Base-by-base conservation (phyloP, 768 basidiomycete genomes). In the Tylopilus felleus region DNA sequence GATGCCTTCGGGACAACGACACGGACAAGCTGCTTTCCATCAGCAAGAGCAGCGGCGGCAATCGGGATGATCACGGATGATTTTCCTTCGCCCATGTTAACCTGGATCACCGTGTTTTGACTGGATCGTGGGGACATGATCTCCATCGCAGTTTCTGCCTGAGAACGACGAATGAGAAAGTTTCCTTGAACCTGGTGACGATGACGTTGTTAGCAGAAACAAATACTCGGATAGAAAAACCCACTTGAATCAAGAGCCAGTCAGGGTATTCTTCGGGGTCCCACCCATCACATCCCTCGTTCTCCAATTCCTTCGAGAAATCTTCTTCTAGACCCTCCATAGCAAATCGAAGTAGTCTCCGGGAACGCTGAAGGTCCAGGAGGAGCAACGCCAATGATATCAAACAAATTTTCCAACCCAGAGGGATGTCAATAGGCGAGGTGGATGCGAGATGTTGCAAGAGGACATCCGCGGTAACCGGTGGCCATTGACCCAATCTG, bases 91-190 rank as follows among this genome's bases (percentile, higher is more conserved):
- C 33, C 33, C 33, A 33, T 33, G 14, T 33, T 33, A 14, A 33
- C 33, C 38, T 80, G 81, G 17, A 77, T 64, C 2, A 70, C 61
- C 0, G 73, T 72, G 43, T 75, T 82, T 8, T 57, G 8, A 1
- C 54, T 47, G 0, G 64, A 70, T 1, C 36, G 51, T 0, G 81
- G 77, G 1, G 60, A 36, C 16, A 79, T 73, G 80, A 82, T 80
- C 49, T 79, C 71, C 8, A 59, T 54, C 1, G 79, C 74, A 17
- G 33, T 14, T 5, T 1, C 7, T 9, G 33, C 33, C 14, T 33
- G 33, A 33, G 12, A 13, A 33, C 13, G 33, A 33, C 33, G 33
- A 9, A 33, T 33, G 9, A 33, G 33, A 14, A 33, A 33, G 33
- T 33, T 33, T 33, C 33, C 33, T 33, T 33, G 33, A 14, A 33